Base-by-base conservation (phyloP, 179 eudicot genomes). In the Carnegiea gigantea region DNA sequence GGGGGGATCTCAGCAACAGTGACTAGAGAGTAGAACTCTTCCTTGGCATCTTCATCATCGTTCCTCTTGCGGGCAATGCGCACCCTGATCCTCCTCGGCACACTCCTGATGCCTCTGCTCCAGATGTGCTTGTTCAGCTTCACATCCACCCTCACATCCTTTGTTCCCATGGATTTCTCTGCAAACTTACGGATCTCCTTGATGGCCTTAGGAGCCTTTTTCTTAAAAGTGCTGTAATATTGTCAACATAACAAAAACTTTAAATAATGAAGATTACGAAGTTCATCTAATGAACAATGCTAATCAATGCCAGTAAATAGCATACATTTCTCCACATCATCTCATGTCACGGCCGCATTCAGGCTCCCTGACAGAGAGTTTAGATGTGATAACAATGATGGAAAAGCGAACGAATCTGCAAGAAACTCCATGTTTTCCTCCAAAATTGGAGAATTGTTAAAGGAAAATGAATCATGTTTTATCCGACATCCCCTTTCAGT, bases 131-230 rank as follows among this genome's bases (percentile, higher is more conserved):
- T 94, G 94, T 94, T 93, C 59, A 94, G 86, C 87, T 92, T 94
- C 49, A 94, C 98, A 30, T 94, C 98, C 21, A 94, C 97, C 77
- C 98, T 84, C 14, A 94, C 98, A 78, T 94, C 98, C 59, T 81
- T 90, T 20, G 97, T 94, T 2, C 98, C 95, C 97, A 94, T 94
- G 40, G 95, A 92, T 44, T 86, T 94, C 77, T 89, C 88, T 9
- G 98, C 93, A 78, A 94, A 94, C 79, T 90, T 90, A 78, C 92
- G 89, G 82, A 94, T 94, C 89, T 94, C 95, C 85, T 93, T 94
- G 51, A 94, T 94, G 67, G 98, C 98, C 1, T 91, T 94, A 0
- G 98, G 98, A 15, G 98, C 97, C 92, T 91, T 94, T 95, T 94
- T 94, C 94, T 94, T 94, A 91, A 94, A 94, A n/a, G 98, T 94